A percentile compares a stretch with the other conserved stretches of the same genome.
Evolutionary conservation across 495 filamentous ascomycete species (phyloP).

Genomic region (Talaromyces adpressus): DNA sequence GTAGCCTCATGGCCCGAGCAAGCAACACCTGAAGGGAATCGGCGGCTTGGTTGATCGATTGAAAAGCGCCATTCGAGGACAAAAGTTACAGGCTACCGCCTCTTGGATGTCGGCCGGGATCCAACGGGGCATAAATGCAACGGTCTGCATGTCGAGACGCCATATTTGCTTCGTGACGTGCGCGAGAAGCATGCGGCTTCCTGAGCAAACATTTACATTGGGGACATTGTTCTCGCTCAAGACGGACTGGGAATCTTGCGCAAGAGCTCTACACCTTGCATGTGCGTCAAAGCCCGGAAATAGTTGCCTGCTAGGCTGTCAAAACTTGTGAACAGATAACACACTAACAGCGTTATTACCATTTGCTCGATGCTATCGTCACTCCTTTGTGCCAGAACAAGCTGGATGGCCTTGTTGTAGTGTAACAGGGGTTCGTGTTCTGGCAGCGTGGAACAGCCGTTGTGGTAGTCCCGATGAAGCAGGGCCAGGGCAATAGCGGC

Average conservation of each 20-base stretch:
- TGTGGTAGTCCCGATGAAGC: slow-evolving; percentile 14
- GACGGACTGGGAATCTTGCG: neutral
- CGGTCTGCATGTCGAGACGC: neutral
- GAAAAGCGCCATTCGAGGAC: neutral
- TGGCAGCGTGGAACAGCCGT: neutral
- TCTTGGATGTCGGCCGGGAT: neutral
- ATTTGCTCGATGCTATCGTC: neutral
- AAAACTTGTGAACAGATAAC: slow-evolving; percentile 2
- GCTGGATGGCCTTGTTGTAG: neutral
- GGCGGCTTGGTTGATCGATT: neutral
- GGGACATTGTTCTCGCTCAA: neutral
- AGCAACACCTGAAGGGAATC: neutral
- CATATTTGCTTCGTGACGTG: neutral
- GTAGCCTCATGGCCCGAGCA: neutral
- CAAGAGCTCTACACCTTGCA: neutral
- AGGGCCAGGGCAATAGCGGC: slow-evolving; percentile 24
- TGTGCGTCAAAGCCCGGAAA: neutral
- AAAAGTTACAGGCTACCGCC: neutral
- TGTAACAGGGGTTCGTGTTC: neutral
- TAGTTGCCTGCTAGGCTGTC: neutral
- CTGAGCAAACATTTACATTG: neutral
- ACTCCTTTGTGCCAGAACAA: neutral
- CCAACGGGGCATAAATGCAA: neutral
- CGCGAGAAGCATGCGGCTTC: neutral
- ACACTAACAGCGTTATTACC: neutral